phyloP scores from a whole-genome alignment of 768 basidiomycete species.

The Exsudoporus frostii region DNA sequence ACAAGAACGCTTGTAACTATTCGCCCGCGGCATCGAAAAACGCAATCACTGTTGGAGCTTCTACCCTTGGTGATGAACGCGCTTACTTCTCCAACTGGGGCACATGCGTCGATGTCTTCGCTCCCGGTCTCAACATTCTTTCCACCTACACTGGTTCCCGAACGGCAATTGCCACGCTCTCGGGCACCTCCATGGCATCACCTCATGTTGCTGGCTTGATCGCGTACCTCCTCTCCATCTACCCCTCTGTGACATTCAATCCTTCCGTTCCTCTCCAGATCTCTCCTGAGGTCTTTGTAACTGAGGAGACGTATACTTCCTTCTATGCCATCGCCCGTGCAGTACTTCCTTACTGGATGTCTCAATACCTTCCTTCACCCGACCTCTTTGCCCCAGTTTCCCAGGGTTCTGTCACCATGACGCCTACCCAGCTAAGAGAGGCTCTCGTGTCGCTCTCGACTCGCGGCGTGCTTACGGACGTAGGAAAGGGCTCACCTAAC shows the following conservation, averaged over 20 bases:
- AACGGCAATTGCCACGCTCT: conserved; percentile 68
- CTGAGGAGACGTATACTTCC: conserved; percentile 38
- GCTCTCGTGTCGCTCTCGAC: conserved; percentile 64
- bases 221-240: conserved; percentile 89
- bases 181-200: conserved; percentile 93
- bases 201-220: conserved; percentile 88
- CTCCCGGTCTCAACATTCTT: conserved; percentile 86
- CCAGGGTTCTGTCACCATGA: conserved; percentile 42
- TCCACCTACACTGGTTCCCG: conserved; percentile 77
- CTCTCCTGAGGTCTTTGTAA: conserved; percentile 34
- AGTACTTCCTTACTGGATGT: conserved; percentile 56
- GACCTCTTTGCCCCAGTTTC: conserved; percentile 44
- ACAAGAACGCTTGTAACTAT: conserved; percentile 86
- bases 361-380: conserved; percentile 55
- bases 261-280: conserved; percentile 43
- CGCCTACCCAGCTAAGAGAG: conserved; percentile 73
- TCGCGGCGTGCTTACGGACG: conserved; percentile 42
- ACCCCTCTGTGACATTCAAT: conserved; percentile 64
- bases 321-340: conserved; percentile 54
- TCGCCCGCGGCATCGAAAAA: conserved; percentile 89
- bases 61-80: conserved; percentile 74
- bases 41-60: conserved; percentile 93
- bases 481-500: conserved; percentile 58
- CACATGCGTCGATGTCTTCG: conserved; percentile 88
- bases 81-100: conserved; percentile 95